Conservation (phyloP, 2,329 filamentous ascomycete genomes). For the Diaporthe sp. region DNA sequence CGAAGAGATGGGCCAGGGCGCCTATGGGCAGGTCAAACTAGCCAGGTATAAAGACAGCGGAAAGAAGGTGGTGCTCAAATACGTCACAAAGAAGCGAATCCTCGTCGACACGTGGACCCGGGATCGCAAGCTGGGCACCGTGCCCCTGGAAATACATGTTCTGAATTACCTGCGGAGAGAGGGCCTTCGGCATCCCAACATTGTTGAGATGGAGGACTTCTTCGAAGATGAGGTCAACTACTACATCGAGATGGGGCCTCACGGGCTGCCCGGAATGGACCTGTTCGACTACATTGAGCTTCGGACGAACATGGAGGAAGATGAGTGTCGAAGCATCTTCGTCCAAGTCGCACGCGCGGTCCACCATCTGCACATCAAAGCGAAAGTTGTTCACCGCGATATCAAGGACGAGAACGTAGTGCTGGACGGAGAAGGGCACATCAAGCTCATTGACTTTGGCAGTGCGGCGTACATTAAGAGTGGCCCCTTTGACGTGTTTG, state of each 20-base stretch:
- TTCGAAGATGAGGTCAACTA: constrained; percentile 91
- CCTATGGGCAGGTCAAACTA: constrained; percentile 97
- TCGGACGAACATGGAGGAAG: constrained; percentile 94
- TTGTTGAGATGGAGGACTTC: constrained; percentile 80
- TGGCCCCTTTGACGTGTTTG: constrained; percentile 98
- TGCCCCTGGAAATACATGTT: constrained; percentile 96
- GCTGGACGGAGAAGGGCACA: constrained; percentile 92
- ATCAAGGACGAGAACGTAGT: constrained; percentile 99
- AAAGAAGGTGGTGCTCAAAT: constrained; percentile 94
- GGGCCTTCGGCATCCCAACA: constrained; percentile 75
- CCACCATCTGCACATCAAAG: constrained; percentile 91
- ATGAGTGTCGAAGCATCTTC: constrained; percentile 94
- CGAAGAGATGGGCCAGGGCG: constrained; percentile 98
- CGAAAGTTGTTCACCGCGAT: constrained; percentile 93
- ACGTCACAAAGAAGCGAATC: constrained; percentile 96
- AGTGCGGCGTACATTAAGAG: constrained; percentile 98
- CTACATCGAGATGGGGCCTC: constrained; percentile 98
- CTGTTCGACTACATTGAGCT: constrained; percentile 99
- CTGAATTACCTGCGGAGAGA: constrained; percentile 90
- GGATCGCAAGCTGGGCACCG: constrained; percentile 91
- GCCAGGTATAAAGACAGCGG: constrained; percentile 85
- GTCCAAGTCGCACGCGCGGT: constrained; percentile 91
- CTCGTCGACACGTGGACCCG: constrained; percentile 98
- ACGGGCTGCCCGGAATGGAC: constrained; percentile 97
- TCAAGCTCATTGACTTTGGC: constrained; percentile 98